These are phyloP conservation scores for Dendrobium huoshanense DNA, from an alignment of 106 monocot species.

Conservation along the genomic window DNA sequence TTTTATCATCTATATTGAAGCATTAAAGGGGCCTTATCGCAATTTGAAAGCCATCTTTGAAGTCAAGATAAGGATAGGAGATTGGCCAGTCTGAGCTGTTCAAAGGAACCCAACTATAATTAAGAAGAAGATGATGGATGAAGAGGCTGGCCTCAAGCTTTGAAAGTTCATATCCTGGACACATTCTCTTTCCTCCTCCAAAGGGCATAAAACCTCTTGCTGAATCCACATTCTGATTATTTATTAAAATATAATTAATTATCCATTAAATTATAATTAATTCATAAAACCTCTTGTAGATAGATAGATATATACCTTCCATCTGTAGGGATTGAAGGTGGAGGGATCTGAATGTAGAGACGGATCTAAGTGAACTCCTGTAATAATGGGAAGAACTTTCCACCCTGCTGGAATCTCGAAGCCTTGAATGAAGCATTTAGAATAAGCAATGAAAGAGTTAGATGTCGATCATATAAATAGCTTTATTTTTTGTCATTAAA, in stretches of 20 bases:
- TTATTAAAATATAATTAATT: background rate
- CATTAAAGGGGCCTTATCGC: constrained; percentile 2
- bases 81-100: constrained; percentile 19
- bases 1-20: too few species aligned
- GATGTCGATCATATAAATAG: too few species aligned
- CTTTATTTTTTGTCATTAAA: too few species aligned
- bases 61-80: constrained; percentile 24
- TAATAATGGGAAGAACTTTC: constrained; percentile 29
- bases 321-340: constrained; percentile 28
- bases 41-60: constrained; percentile 28
- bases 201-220: constrained; percentile 22
- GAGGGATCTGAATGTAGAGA: constrained; percentile 21
- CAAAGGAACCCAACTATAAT: constrained; percentile 22
- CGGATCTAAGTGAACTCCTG: constrained; percentile 18
- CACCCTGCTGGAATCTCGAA: constrained; percentile 33
- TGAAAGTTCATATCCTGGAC: constrained; percentile 27
- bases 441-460: background rate
- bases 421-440: background rate
- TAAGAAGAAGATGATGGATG: constrained; percentile 34
- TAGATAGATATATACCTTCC: constrained; percentile 18
- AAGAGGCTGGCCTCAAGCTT: constrained; percentile 19
- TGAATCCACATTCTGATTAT: constrained; percentile 8
- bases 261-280: too few species aligned
- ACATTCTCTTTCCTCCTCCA: constrained; percentile 33
- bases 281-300: too few species aligned